Base-by-base conservation (phyloP, 495 filamentous ascomycete species). In the Trichocladium antarcticum region DNA sequence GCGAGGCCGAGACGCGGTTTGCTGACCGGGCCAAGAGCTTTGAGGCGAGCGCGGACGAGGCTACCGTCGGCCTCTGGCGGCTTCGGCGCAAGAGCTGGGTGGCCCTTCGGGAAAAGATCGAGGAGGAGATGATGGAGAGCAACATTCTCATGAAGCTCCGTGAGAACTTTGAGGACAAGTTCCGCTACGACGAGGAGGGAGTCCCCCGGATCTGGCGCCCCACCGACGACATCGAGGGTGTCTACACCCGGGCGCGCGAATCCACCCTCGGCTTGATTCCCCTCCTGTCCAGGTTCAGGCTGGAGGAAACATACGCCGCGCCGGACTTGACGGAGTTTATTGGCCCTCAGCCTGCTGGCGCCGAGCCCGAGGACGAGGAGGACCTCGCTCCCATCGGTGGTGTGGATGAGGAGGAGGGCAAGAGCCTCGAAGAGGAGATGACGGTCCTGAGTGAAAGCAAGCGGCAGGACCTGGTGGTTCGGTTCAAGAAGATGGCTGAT, bases 161-260 rank as follows among this genome's bases (percentile, higher is more conserved):
- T 6, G 92, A 98, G 68, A 97, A 96, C 66, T 98, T 98, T 55
- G 92, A 98, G 59, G 92, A 98, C 68, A 95, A 93, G 62, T 98
- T 98, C 76, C 85, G 92, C 47, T 98, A 98, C 57, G 93, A 98
- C 54, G 89, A 94, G 40, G 81, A 79, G 12, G 93, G 93, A 31
- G 93, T 98, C 3, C 92, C 92, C 5, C 75, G 92, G 32, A 95
- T 98, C 59, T 98, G 92, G 92, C 83, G 93, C 17, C 92, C 92
- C 2, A 89, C 84, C 0, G 92, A 98, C 63, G 92, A 97, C 62
- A 97, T 98, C 57, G 93, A 98, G 66, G 87, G 89, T 37, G 66
- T 90, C 41, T 98, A 96, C 62, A 95, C 89, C 11, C 79, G 77
- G 39, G 88, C 92, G 10, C 83, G 89, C 46, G 89, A 96, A 59